phyloP scores from a whole-genome alignment of 352 stramenopile genomes.

The Globisporangium acanthophoron region DNA sequence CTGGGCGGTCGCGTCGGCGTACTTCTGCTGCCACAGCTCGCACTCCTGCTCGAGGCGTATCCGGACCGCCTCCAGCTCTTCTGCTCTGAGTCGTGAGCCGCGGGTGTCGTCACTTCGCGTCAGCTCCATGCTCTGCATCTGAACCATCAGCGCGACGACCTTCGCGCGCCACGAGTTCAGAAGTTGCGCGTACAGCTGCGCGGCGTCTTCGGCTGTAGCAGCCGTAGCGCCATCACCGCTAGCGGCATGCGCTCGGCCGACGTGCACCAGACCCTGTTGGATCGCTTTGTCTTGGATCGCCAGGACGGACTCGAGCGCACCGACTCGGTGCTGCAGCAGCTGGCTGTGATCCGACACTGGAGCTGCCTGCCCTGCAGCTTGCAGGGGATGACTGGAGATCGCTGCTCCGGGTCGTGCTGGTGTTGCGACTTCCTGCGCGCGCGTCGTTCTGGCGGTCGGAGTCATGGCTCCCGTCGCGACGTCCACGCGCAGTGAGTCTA shows the following conservation, averaged over 20 bases:
- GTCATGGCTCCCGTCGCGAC: constrained; percentile 6
- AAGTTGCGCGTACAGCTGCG: constrained; percentile 26
- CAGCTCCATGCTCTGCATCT: constrained; percentile 36
- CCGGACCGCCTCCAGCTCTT: constrained; percentile 11
- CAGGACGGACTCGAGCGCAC: constrained; percentile 51
- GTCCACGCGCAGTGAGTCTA: constrained; percentile 3
- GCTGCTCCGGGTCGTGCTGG: background rate
- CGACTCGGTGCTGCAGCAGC: constrained; percentile 40
- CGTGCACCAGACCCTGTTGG: constrained; percentile 21
- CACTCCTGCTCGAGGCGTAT: constrained; percentile 21
- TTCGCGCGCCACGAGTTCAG: constrained; percentile 54
- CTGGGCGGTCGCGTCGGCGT: constrained; percentile 48
- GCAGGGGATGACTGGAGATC: background rate
- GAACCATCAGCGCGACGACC: constrained; percentile 52
- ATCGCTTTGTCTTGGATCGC: constrained; percentile 55
- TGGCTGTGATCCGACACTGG: background rate
- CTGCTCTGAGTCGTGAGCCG: constrained; percentile 9
- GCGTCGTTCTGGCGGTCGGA: background rate
- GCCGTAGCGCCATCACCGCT: constrained; percentile 8
- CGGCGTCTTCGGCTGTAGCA: constrained; percentile 11
- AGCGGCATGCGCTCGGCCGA: constrained; percentile 13
- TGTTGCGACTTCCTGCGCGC: too few species aligned
- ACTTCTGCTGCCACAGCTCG: constrained; percentile 50
- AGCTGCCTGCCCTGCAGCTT: constrained; percentile 2
- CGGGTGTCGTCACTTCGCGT: constrained; percentile 5